Conservation (phyloP, 2,329 filamentous ascomycete species). For the Neofusicoccum kwambonambiense region DNA sequence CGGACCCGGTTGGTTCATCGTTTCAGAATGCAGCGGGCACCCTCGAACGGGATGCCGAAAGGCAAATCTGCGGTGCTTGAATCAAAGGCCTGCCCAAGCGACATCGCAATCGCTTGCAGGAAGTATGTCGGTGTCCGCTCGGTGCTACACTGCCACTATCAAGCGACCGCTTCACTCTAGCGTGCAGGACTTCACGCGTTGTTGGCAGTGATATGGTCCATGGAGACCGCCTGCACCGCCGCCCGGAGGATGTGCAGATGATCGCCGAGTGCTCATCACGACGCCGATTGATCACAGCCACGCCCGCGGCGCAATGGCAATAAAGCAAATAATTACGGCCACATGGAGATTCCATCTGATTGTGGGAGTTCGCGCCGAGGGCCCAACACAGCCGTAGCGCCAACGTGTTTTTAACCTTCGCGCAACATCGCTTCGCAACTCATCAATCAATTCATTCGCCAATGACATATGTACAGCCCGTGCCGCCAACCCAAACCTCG, state of each 20-base stretch:
- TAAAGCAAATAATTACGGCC: not conserved
- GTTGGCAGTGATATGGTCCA: not conserved
- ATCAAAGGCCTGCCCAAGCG: not conserved
- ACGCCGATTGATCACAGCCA: not conserved
- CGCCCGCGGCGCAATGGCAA: not conserved
- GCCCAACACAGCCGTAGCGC: not conserved
- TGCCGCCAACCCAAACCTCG: conserved; percentile 66
- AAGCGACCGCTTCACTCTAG: not conserved
- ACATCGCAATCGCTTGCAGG: not conserved
- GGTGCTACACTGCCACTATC: not conserved
- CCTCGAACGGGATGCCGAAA: not conserved
- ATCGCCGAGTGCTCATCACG: not conserved
- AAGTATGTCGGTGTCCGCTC: not conserved
- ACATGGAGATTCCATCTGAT: not conserved
- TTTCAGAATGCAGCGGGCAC: not conserved
- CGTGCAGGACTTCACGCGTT: not conserved
- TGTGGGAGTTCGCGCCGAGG: not conserved
- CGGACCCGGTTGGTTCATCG: not conserved
- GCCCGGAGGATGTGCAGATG: conserved; percentile 12
- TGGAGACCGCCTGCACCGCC: conserved; percentile 2
- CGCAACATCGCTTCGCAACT: not conserved
- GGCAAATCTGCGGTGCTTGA: not conserved
- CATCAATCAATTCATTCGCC: conserved; percentile 42
- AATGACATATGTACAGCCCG: conserved; percentile 68
- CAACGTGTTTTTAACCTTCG: not conserved